Evolutionary conservation across 2,329 filamentous ascomycete genomes (phyloP), one percentile per base, ranked within the genome.

Genomic region (Hymenoscyphus fraxineus): DNA sequence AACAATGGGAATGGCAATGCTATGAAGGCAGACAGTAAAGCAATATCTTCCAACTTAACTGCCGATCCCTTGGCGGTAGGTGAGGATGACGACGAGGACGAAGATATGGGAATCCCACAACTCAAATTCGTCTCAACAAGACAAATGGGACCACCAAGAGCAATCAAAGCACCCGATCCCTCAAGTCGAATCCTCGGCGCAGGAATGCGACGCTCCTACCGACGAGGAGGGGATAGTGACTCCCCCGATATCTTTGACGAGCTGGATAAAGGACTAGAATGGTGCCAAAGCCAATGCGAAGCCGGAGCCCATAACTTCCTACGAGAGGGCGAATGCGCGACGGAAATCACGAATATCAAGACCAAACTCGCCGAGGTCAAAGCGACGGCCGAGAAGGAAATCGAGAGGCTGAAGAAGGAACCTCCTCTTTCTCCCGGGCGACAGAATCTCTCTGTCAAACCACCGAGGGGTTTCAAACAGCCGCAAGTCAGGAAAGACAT

Each of bases 301-400:
- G 88, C 88, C 62, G 93, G 90, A 2, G 93, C 93, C 0, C 93
- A 96, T 73, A 91, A 96, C 73, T 92, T 95, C 66, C 81, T 97
- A n/a, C 87, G 93, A 31, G 90, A 93, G 61, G 93, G 93, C 12
- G 89, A 95, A 72, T 97, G 93, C 77, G 83, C 81, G n/a, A 83
- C 86, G 19, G 92, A 96, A 76, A 83, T 97, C 47, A 80, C 82
- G 32, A 88, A 86, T 58, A 89, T 93, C 61, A 73, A 73, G 59
- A 56, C 51, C 47, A 70, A 67, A 27, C 58, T 74, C 5, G 54
- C 41, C 0, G 83, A 88, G 63, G 86, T 92, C 0, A 80, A 87
- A 60, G 83, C 84, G 39, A 78, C 44, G 6, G 72, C 73, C 0
- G 66, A 68, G 47, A 72, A 69, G 62, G 71, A 75, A 56, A 60